Base-by-base conservation (phyloP, 2,329 filamentous ascomycete species). In the Colletotrichum acutatum region DNA sequence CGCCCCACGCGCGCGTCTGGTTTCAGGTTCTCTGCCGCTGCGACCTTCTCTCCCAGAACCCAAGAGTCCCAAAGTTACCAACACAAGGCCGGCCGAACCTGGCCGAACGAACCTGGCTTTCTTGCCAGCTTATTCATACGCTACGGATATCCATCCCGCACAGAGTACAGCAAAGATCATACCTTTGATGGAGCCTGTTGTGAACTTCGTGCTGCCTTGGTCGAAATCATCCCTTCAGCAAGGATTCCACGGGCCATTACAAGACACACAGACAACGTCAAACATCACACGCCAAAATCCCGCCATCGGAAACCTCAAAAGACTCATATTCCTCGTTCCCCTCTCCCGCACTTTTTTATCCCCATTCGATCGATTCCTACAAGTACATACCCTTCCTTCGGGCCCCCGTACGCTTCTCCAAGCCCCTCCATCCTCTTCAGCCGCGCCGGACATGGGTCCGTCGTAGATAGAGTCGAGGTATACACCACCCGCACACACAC, bases 391-490 rank as follows among this genome's bases (percentile, higher is more conserved):
- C n/a, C n/a, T n/a, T n/a, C n/a, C n/a, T n/a, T n/a, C n/a, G n/a
- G n/a, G n/a, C n/a, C n/a, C n/a, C 34, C 34, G 8, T 37, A 14
- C 34, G 8, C 34, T 37, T 37, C 34, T 37, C 19, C 19, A 49
- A 19, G 19, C 42, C 42, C 42, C 19, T 49, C 19, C 16, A n/a
- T 22, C 42, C 37, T 28, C 22, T 34, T 49, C 63, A 68, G 66
- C 66, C 66, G 24, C 11, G 52, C 34, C 66, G 32, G 42, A 26
- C 56, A 61, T 22, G 68, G 62, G 46, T 56, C 54, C 30, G 68
- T 71, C 62, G 56, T 66, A 22, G 54, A 66, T 71, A 67, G 32
- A 66, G 62, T 26, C 42, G 28, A 28, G 46, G 24, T n/a, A 11
- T 2, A 32, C 19, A 16, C 24, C 22, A 19, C 14, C 11, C 16